These are phyloP conservation scores for Fraxinus velutina DNA, from an alignment of 305 asterid species.

Conservation along the genomic window DNA sequence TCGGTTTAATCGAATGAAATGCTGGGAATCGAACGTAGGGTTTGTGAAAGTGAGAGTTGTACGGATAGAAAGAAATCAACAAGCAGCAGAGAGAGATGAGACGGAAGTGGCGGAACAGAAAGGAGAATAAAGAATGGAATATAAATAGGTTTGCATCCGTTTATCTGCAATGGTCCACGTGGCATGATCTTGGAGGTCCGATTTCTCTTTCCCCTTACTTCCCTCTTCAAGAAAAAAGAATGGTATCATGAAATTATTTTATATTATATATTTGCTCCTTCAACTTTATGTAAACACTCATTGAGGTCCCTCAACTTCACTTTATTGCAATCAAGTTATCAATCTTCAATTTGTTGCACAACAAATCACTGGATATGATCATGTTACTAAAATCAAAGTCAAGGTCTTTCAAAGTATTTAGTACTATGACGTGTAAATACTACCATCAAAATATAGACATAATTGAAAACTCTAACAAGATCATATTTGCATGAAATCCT, in stretches of 20 bases:
- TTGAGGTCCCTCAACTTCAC: not conserved
- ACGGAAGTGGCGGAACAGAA: conserved; percentile 56
- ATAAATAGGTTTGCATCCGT: conserved; percentile 98
- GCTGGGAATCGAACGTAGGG: conserved; percentile 26
- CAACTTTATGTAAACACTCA: not conserved
- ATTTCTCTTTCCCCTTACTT: not conserved
- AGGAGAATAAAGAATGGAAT: conserved; percentile 50
- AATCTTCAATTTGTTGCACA: not conserved
- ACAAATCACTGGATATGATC: not conserved
- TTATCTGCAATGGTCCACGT: conserved; percentile 17
- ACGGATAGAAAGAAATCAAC: conserved; percentile 1
- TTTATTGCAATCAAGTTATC: not conserved
- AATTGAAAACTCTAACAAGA: not conserved
- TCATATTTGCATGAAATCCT: not conserved
- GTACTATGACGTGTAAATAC: not conserved
- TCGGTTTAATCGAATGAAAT: conserved; percentile 1
- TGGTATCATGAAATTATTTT: not conserved
- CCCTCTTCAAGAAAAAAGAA: not conserved
- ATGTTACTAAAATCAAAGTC: not conserved
- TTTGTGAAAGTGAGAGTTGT: conserved; percentile 23
- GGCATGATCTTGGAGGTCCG: not conserved
- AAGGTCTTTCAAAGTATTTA: not conserved
- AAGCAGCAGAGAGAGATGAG: conserved; percentile 9
- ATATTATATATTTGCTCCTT: not conserved
- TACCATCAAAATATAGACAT: not conserved